Percentiles rank a stretch among this genome's conserved stretches.
phyloP scores from a whole-genome alignment of 306 rosid species.

The Calophaca sinica region DNA sequence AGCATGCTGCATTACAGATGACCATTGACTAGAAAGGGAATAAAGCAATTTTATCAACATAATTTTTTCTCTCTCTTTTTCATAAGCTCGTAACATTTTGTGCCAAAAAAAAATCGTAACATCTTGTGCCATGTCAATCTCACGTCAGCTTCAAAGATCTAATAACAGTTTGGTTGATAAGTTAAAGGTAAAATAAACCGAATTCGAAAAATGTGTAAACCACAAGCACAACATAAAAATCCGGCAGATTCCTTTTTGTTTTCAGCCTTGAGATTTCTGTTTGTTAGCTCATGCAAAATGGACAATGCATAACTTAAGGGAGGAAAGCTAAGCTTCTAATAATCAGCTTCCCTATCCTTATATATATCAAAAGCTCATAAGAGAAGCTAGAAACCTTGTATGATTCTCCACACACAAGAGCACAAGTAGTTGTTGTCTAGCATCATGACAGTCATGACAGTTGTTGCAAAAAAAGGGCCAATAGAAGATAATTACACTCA shows the following conservation, averaged over 20 bases:
- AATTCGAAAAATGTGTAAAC: not conserved
- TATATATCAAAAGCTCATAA: constrained; percentile 22
- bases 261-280: not conserved
- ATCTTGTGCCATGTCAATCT: not conserved
- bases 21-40: constrained; percentile 22
- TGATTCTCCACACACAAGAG: not conserved
- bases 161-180: not conserved
- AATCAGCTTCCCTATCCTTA: too few species aligned
- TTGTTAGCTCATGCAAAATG: constrained; percentile 42
- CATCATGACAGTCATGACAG: constrained; percentile 40
- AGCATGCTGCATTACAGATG: not conserved
- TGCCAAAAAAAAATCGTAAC: not conserved
- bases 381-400: not conserved
- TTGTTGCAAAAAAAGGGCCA: constrained; percentile 44
- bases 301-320: not conserved
- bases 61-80: not conserved
- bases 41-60: not conserved
- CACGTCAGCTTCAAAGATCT: constrained; percentile 1
- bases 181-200: constrained; percentile 7
- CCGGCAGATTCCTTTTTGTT: not conserved
- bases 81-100: too few species aligned
- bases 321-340: constrained; percentile 39
- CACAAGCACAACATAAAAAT: not conserved
- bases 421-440: not conserved
- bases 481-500: constrained; percentile 48